Evolutionary conservation across 1,139 yeast species (phyloP), one percentile per base, ranked within the genome.

Genomic region (Yamadazyma aaseri): DNA sequence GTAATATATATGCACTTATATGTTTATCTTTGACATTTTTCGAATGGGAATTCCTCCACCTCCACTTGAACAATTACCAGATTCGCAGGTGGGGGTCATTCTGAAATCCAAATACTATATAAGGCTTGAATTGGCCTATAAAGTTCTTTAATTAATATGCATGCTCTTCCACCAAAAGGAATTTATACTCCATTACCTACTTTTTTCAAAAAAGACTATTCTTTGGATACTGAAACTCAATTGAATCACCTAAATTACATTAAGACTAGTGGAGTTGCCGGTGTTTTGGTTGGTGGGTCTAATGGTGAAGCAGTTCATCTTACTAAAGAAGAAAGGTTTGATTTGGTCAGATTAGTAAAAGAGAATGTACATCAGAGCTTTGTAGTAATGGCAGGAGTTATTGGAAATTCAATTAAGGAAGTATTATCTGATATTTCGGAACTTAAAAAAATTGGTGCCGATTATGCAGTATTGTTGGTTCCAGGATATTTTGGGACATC

Each of bases 151-250:
- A 18, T 7, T 18, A 10, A 18, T 10, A 18, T 22, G n/a, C n/a
- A n/a, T n/a, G n/a, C 29, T 26, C 31, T 29, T 17, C 40, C 43
- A 9, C 48, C 47, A 4, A 35, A 42, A 38, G 74, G 73, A 27
- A 60, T 71, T 25, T 69, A 68, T 49, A 63, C 71, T 13, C 75
- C 76, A 22, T 55, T 62, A n/a, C 69, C 75, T 35, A 70, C 79
- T 8, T 73, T 71, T 50, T 71, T 67, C 69, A 60, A 65, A 39
- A 51, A 53, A 36, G 63, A 59, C 37, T 55, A 51, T 42, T 54
- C 66, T 8, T 53, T 72, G 12, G 78, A 72, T 42, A 41, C 52
- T 21, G 72, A 60, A 2, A 51, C 74, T 15, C 73, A 67, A 44
- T 52, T 63, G 35, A 46, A 55, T 32, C 76, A 71, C 44, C 62